Conservation (phyloP, 352 stramenopile genomes). For the Pythium brachiatum region DNA sequence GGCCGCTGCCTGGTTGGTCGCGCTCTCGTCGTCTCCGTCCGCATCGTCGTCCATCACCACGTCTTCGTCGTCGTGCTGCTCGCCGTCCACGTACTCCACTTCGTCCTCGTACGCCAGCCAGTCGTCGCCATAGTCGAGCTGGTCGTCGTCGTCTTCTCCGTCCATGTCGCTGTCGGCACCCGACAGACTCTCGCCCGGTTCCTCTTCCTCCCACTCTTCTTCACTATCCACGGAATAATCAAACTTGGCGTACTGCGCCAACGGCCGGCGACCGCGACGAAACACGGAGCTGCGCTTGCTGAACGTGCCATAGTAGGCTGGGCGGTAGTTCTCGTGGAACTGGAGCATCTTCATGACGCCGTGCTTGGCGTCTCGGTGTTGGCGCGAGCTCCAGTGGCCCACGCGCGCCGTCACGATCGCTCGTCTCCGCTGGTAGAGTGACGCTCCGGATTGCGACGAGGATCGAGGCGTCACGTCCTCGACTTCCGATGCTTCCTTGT, state of each 20-base stretch:
- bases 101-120: conserved; percentile 88
- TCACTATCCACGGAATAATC: conserved; percentile 85
- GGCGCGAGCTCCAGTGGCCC: conserved; percentile 49
- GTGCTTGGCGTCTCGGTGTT: conserved; percentile 50
- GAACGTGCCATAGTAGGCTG: conserved; percentile 81
- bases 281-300: conserved; percentile 52
- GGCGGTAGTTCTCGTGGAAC: conserved; percentile 82
- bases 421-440: conserved; percentile 24
- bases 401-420: conserved; percentile 22
- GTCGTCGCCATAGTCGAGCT: conserved; percentile 81
- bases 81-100: conserved; percentile 68
- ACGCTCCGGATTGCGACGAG: not conserved
- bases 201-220: conserved; percentile 88
- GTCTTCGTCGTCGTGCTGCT: conserved; percentile 38
- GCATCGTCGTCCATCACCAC: conserved; percentile 23
- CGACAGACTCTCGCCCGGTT: conserved; percentile 81
- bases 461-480: not conserved
- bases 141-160: conserved; percentile 74
- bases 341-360: conserved; percentile 86
- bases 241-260: conserved; percentile 58
- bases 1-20: not conserved
- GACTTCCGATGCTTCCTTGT: conserved; percentile 12
- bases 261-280: conserved; percentile 57
- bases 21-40: conserved; percentile 34
- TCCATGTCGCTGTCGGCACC: conserved; percentile 62